Evolutionary conservation across 2,329 filamentous ascomycete genomes (phyloP).

Genomic region (Nemania abortiva): DNA sequence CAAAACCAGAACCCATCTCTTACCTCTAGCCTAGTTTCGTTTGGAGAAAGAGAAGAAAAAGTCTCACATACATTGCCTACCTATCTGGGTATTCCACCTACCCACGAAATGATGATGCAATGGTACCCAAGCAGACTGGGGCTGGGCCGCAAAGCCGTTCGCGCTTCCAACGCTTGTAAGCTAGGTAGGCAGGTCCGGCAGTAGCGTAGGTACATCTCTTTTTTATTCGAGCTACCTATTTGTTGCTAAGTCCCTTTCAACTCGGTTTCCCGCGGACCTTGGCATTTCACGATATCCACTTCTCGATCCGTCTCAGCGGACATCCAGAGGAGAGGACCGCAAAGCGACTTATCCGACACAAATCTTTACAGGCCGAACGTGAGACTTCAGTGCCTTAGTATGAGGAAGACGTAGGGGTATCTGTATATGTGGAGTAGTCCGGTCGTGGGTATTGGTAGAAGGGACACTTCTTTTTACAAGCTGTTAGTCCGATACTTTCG

Average conservation of each 20-base stretch:
- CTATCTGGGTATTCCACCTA: slow-evolving; percentile 12
- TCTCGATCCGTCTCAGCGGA: slow-evolving; percentile 7
- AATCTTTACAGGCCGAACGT: not conserved
- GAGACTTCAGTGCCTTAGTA: not conserved
- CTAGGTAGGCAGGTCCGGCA: not conserved
- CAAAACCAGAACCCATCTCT: not conserved
- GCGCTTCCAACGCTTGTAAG: slow-evolving; percentile 8
- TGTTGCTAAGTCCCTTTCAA: not conserved
- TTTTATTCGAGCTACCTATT: not conserved
- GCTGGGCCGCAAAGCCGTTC: slow-evolving; percentile 41
- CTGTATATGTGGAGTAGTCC: not conserved
- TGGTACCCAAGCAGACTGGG: slow-evolving; percentile 39
- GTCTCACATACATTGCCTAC: not conserved
- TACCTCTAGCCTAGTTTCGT: not conserved
- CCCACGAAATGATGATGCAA: slow-evolving; percentile 35
- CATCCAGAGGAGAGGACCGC: not conserved
- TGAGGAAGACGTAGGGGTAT: not conserved
- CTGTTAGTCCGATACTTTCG: not conserved
- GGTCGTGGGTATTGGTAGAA: not conserved
- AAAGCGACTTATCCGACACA: not conserved
- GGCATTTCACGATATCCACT: slow-evolving; percentile 15
- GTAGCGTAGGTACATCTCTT: not conserved
- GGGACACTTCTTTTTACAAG: not conserved
- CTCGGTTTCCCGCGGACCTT: slow-evolving; percentile 27
- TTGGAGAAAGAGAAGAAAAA: not conserved